Conservation (phyloP, 805 yeast species). For the Yarrowia sp. region DNA sequence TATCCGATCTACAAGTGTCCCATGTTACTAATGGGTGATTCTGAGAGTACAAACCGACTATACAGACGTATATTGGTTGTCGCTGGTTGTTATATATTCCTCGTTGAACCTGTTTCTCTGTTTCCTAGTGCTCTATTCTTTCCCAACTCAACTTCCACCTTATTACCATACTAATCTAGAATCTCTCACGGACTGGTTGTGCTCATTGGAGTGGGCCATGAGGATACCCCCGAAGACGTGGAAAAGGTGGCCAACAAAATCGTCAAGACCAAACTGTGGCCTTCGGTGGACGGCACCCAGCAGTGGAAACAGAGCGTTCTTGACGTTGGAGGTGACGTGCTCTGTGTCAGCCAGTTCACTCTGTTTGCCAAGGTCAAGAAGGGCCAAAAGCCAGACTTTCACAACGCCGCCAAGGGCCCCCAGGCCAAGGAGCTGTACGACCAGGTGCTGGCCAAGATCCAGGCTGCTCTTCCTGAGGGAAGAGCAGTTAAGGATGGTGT, state of each 20-base stretch:
- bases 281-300: slow-evolving; percentile 59
- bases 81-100: too few species aligned
- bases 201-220: slow-evolving; percentile 77
- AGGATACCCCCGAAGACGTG: slow-evolving; percentile 74
- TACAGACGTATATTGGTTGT: too few species aligned
- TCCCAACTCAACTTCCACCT: too few species aligned
- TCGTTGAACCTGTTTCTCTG: too few species aligned
- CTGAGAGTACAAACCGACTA: too few species aligned
- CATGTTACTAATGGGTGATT: too few species aligned
- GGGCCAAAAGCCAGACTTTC: slow-evolving; percentile 95
- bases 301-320: slow-evolving; percentile 74
- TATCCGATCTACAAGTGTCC: too few species aligned
- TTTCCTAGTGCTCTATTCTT: too few species aligned
- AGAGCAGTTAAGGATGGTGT: slow-evolving; percentile 79
- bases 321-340: slow-evolving; percentile 66
- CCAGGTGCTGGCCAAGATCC: slow-evolving; percentile 42
- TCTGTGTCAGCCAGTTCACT: slow-evolving; percentile 89
- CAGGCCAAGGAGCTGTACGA: slow-evolving; percentile 49
- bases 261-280: slow-evolving; percentile 65
- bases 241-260: slow-evolving; percentile 65
- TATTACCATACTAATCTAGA: slow-evolving; percentile 30
- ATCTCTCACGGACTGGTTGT: slow-evolving; percentile 74
- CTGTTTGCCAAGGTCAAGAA: slow-evolving; percentile 79
- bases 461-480: slow-evolving; percentile 32
- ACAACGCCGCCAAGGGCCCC: slow-evolving; percentile 80